phyloP scores from a whole-genome alignment of 768 basidiomycete species.

The Podaxis mareebaensis region DNA sequence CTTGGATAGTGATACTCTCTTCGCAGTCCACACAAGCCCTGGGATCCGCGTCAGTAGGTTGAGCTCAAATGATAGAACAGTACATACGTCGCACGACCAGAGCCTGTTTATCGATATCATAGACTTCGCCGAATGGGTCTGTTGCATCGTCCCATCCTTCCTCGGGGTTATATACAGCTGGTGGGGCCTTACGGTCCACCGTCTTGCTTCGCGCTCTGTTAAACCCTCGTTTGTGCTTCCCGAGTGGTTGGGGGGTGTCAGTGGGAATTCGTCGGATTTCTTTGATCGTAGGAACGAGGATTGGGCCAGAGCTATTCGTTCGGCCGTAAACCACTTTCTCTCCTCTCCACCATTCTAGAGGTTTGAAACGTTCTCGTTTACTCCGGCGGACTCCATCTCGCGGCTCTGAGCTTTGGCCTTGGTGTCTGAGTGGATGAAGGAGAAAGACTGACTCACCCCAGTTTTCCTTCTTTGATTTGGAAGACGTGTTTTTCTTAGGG shows the following conservation, averaged over 20 bases:
- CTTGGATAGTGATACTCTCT: constrained; percentile 60
- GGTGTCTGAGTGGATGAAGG: background rate
- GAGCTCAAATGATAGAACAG: constrained; percentile 14
- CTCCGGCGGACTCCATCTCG: constrained; percentile 70
- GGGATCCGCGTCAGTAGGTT: constrained; percentile 3
- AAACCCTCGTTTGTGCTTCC: constrained; percentile 32
- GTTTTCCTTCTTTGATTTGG: constrained; percentile 41
- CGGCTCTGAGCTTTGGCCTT: constrained; percentile 25
- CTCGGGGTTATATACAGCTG: constrained; percentile 46
- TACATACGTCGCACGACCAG: constrained; percentile 74
- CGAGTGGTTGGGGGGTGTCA: constrained; percentile 34
- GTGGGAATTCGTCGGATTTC: constrained; percentile 63
- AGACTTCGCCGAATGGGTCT: constrained; percentile 59
- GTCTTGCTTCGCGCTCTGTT: constrained; percentile 52
- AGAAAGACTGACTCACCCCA: constrained; percentile 27
- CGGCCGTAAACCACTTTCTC: constrained; percentile 86
- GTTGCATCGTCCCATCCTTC: constrained; percentile 90
- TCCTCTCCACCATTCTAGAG: constrained; percentile 91
- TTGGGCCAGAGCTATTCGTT: constrained; percentile 34
- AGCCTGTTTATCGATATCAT: constrained; percentile 61
- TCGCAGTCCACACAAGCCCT: constrained; percentile 82
- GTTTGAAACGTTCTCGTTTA: constrained; percentile 63
- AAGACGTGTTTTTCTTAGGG: constrained; percentile 23
- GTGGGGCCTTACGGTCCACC: constrained; percentile 41
- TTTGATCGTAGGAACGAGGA: constrained; percentile 67